A percentile compares a stretch with the other conserved stretches of the same genome.
Evolutionary conservation across 2,329 filamentous ascomycete species (phyloP).

Genomic region (Neoarthrinium moseri): DNA sequence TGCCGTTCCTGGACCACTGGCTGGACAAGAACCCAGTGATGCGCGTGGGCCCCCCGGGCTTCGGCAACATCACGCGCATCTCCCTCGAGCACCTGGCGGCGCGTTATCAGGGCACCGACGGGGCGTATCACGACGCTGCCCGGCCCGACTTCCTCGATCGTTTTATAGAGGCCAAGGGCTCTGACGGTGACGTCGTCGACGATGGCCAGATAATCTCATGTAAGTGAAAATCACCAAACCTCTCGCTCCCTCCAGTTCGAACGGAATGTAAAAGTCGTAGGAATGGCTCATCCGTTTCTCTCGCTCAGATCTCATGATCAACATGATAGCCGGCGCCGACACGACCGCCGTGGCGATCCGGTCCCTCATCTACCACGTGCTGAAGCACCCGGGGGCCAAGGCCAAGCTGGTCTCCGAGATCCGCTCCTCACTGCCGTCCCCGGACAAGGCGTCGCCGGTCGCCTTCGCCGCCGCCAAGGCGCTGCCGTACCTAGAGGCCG

Average conservation of each 20-base stretch:
- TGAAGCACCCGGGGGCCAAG: constrained; percentile 27
- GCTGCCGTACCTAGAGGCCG: constrained; percentile 42
- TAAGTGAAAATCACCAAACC: not conserved
- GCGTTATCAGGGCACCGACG: constrained; percentile 13
- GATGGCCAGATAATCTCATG: constrained; percentile 31
- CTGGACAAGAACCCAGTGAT: constrained; percentile 21
- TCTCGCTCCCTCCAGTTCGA: not conserved
- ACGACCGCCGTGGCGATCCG: constrained; percentile 33
- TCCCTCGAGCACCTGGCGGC: constrained; percentile 16
- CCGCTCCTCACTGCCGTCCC: not conserved
- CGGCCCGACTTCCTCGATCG: constrained; percentile 29
- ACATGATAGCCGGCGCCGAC: constrained; percentile 33
- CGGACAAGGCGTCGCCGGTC: not conserved
- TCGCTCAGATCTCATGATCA: constrained; percentile 19
- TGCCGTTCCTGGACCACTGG: not conserved
- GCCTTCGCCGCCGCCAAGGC: constrained; percentile 10
- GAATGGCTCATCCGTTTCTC: not conserved
- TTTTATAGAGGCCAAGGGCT: constrained; percentile 30
- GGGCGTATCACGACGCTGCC: constrained; percentile 13
- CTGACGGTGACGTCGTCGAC: constrained; percentile 26
- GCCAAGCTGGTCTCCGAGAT: constrained; percentile 35
- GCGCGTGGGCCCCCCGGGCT: constrained; percentile 26
- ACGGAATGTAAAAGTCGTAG: too few species aligned
- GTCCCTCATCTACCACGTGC: constrained; percentile 33
- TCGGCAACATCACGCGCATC: constrained; percentile 18